Conservation (phyloP, 2,329 filamentous ascomycete genomes). For the Sclerotinia nivalis region DNA sequence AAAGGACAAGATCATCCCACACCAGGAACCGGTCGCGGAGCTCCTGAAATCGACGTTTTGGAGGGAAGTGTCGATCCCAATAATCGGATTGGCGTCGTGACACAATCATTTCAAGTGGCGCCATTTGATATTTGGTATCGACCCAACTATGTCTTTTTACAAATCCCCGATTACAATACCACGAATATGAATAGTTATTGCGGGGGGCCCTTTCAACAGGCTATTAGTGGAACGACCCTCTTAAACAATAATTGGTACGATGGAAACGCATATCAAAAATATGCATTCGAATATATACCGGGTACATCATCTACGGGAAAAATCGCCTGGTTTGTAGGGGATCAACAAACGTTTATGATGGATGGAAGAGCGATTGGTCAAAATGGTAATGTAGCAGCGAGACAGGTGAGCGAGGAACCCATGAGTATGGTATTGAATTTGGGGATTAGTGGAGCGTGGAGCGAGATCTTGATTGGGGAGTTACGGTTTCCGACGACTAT, state of each 20-base stretch:
- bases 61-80: constrained; percentile 54
- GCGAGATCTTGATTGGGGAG: constrained; percentile 47
- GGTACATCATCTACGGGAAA: constrained; percentile 45
- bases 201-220: constrained; percentile 57
- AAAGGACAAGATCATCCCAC: constrained; percentile 63
- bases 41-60: constrained; percentile 70
- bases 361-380: constrained; percentile 53
- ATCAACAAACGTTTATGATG: constrained; percentile 52
- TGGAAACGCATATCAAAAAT: constrained; percentile 54
- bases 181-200: constrained; percentile 54
- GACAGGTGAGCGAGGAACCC: constrained; percentile 53
- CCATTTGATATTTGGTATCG: constrained; percentile 49
- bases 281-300: constrained; percentile 56
- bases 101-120: constrained; percentile 43
- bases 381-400: constrained; percentile 53
- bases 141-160: constrained; percentile 54
- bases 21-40: constrained; percentile 62
- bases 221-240: constrained; percentile 54
- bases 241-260: constrained; percentile 59
- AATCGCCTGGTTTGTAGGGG: constrained; percentile 55
- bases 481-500: constrained; percentile 53
- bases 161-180: constrained; percentile 50
- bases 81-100: constrained; percentile 43
- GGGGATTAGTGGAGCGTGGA: constrained; percentile 53
- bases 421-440: constrained; percentile 56